A percentile compares a stretch with the other conserved stretches of the same genome.
phyloP scores from a whole-genome alignment of 2,329 filamentous ascomycete genomes.

The Ophiognomonia clavigignenti-juglandacearum region DNA sequence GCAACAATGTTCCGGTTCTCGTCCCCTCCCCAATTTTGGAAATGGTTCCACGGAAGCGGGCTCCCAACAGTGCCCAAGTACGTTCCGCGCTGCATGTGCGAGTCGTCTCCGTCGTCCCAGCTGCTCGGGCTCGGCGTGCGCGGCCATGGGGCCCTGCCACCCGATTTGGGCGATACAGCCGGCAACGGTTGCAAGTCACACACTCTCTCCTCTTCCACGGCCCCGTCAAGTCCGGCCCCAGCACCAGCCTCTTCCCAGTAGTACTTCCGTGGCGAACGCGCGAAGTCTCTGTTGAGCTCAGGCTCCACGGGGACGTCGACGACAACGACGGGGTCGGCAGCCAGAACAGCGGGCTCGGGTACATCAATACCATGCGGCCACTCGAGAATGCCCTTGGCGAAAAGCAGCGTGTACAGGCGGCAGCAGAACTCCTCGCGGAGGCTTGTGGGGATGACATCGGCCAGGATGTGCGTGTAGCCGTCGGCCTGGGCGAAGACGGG shows the following conservation, averaged over 20 bases:
- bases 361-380: conserved; percentile 9
- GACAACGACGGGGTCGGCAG: background rate
- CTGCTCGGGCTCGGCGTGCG: background rate
- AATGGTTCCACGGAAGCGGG: conserved; percentile 5
- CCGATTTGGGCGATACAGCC: background rate
- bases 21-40: background rate
- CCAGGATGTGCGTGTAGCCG: conserved; percentile 2
- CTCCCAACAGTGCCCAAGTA: conserved; percentile 7
- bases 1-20: background rate
- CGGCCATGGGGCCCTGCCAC: background rate
- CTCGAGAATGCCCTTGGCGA: conserved; percentile 8
- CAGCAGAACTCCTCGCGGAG: conserved; percentile 12
- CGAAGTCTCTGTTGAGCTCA: background rate
- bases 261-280: too few species aligned
- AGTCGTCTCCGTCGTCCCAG: background rate
- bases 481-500: conserved; percentile 5
- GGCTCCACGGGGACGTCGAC: background rate
- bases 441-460: background rate
- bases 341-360: background rate
- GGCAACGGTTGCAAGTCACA: background rate
- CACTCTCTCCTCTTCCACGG: background rate
- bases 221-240: background rate
- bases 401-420: conserved; percentile 10
- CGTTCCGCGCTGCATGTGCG: background rate
- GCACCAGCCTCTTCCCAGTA: background rate